These are phyloP conservation scores for Brettanomyces custersianus DNA, from an alignment of 805 yeast genomes.

Conservation along the genomic window DNA sequence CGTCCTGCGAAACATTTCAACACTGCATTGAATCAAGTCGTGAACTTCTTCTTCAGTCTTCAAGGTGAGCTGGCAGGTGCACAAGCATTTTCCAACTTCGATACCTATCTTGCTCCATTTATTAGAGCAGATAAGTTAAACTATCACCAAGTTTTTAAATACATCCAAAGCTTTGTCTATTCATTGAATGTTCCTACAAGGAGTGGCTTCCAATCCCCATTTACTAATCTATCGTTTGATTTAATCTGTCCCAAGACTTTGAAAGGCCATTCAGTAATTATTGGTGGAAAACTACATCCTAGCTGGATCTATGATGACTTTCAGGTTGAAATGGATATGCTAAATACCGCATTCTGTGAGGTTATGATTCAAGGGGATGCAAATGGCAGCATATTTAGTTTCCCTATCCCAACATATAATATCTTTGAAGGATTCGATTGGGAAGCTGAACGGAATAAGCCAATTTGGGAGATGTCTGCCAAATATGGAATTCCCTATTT, in stretches of 20 bases:
- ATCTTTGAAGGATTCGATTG: slow-evolving; percentile 3
- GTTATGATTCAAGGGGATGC: slow-evolving; percentile 2
- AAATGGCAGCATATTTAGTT: slow-evolving; percentile 2
- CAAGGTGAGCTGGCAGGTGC: slow-evolving; percentile 3
- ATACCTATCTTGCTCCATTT: slow-evolving; percentile 2
- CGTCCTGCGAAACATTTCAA: neutral
- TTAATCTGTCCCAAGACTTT: slow-evolving; percentile 1
- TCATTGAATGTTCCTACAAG: slow-evolving; percentile 1
- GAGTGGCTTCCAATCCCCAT: slow-evolving; percentile 1
- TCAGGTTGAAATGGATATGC: slow-evolving; percentile 2
- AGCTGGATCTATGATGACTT: slow-evolving; percentile 3
- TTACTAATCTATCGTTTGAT: slow-evolving; percentile 1
- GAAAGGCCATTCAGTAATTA: slow-evolving; percentile 1
- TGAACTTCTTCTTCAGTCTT: slow-evolving; percentile 2
- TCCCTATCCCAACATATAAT: slow-evolving; percentile 3
- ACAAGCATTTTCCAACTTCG: slow-evolving; percentile 2
- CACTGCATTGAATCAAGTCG: slow-evolving; percentile 1
- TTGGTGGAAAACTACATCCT: slow-evolving; percentile 1
- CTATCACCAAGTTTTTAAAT: neutral
- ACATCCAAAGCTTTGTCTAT: slow-evolving; percentile 1
- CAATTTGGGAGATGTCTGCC: slow-evolving; percentile 2
- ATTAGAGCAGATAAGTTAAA: neutral
- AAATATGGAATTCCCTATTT: slow-evolving; percentile 3
- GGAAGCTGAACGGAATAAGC: slow-evolving; percentile 1
- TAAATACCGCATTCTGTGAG: slow-evolving; percentile 1